phyloP scores from a whole-genome alignment of 805 yeast species.

The Saccharomycopsis oosterbeekiorum region DNA sequence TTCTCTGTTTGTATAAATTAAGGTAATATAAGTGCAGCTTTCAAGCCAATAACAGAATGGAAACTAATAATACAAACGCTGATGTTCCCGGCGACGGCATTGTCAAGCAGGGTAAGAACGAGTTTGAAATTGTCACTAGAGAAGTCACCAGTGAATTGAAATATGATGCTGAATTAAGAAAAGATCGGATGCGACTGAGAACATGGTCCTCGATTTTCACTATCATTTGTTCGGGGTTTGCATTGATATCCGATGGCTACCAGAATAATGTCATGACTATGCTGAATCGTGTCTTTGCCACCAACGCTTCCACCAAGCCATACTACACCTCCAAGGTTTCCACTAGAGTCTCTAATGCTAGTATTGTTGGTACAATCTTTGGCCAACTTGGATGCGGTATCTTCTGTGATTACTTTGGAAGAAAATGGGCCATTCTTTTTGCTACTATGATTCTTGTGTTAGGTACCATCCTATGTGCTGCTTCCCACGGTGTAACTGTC shows the following conservation, averaged over 20 bases:
- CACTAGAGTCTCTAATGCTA: slow-evolving; percentile 60
- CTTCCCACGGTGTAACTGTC: slow-evolving; percentile 51
- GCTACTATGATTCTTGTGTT: slow-evolving; percentile 53
- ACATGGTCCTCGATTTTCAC: slow-evolving; percentile 31
- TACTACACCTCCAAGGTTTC: slow-evolving; percentile 38
- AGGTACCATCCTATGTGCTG: slow-evolving; percentile 60
- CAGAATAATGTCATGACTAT: slow-evolving; percentile 68
- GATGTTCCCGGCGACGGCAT: not conserved
- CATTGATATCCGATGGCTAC: slow-evolving; percentile 69
- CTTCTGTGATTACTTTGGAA: slow-evolving; percentile 54
- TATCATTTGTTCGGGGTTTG: slow-evolving; percentile 62
- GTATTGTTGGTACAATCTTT: slow-evolving; percentile 58
- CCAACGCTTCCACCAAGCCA: slow-evolving; percentile 16
- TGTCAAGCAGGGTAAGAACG: not conserved
- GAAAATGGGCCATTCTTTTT: slow-evolving; percentile 60
- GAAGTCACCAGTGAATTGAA: not conserved
- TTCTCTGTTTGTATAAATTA: too few relatives aligned
- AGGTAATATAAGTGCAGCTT: too few relatives aligned
- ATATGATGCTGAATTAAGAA: slow-evolving; percentile 20
- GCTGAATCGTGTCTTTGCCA: slow-evolving; percentile 48
- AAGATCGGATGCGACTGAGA: slow-evolving; percentile 23
- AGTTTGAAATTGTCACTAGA: not conserved
- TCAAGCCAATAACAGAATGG: not conserved
- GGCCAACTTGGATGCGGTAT: slow-evolving; percentile 63
- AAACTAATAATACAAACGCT: not conserved